These are phyloP conservation scores for Phylloporus sp. DNA, from an alignment of 768 basidiomycete species.

Conservation along the genomic window DNA sequence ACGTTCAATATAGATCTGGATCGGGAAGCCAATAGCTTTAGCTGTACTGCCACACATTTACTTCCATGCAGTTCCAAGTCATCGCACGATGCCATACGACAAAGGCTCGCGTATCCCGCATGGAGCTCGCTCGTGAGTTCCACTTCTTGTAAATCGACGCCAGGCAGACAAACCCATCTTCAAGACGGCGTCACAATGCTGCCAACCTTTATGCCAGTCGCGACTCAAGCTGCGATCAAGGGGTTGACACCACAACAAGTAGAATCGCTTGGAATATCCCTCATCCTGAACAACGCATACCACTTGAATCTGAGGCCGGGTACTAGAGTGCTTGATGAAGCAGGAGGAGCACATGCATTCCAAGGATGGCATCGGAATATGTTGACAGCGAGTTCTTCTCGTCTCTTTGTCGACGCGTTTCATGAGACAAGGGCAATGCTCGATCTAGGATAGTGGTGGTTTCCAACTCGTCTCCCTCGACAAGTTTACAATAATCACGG, in stretches of 20 bases:
- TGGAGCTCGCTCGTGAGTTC: slow-evolving; percentile 71
- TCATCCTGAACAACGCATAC: slow-evolving; percentile 88
- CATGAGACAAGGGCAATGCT: not conserved
- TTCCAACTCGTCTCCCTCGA: slow-evolving; percentile 83
- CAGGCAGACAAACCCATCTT: slow-evolving; percentile 4
- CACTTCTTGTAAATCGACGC: slow-evolving; percentile 2
- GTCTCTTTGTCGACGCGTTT: not conserved
- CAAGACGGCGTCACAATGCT: slow-evolving; percentile 77
- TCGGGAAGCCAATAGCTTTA: slow-evolving; percentile 1
- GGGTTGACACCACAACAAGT: slow-evolving; percentile 84
- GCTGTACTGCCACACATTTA: slow-evolving; percentile 12
- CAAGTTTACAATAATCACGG: slow-evolving; percentile 82
- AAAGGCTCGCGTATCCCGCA: slow-evolving; percentile 75
- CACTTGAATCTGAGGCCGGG: slow-evolving; percentile 87
- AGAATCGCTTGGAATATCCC: slow-evolving; percentile 72
- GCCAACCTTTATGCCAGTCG: slow-evolving; percentile 92
- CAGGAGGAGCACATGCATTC: slow-evolving; percentile 84
- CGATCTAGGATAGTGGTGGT: slow-evolving; percentile 74
- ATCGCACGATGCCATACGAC: slow-evolving; percentile 80
- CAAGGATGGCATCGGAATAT: slow-evolving; percentile 87
- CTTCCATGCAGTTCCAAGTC: slow-evolving; percentile 72
- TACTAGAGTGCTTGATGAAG: slow-evolving; percentile 61
- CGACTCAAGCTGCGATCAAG: slow-evolving; percentile 89
- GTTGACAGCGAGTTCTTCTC: slow-evolving; percentile 54
- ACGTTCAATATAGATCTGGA: too few relatives aligned